phyloP scores from a whole-genome alignment of 148 eudicot species.

The Rhododendron henanense region DNA sequence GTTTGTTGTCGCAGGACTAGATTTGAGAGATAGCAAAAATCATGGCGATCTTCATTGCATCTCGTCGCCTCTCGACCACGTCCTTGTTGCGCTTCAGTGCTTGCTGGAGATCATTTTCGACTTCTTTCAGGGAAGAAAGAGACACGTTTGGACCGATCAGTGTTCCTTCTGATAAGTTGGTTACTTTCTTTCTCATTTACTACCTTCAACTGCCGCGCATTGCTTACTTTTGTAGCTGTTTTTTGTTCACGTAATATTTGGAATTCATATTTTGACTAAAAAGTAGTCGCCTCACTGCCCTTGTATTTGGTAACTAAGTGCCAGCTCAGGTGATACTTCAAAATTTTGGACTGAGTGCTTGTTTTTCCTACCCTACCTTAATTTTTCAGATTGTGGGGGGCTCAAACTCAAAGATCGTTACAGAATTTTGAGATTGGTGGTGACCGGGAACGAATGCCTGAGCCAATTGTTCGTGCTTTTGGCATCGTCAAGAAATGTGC shows the following conservation, averaged over 20 bases:
- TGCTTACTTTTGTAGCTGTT: not conserved
- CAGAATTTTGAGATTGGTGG: constrained; percentile 99
- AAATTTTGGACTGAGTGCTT: not conserved
- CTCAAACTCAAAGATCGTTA: constrained; percentile 94
- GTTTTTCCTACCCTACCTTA: constrained; percentile 2
- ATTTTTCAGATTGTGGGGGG: constrained; percentile 85
- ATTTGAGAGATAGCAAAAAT: not conserved
- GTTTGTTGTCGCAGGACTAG: not conserved
- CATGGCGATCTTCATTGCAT: constrained; percentile 51
- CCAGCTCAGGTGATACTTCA: not conserved
- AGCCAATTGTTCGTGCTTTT: constrained; percentile 84
- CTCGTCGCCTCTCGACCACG: constrained; percentile 38
- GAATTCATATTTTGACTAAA: too few species aligned
- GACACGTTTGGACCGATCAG: constrained; percentile 85
- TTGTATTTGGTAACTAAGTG: not conserved
- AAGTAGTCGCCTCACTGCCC: not conserved
- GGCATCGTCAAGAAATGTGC: constrained; percentile 93
- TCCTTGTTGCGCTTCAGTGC: constrained; percentile 21
- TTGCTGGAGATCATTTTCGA: constrained; percentile 46
- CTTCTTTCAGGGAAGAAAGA: constrained; percentile 67
- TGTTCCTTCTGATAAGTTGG: constrained; percentile 75
- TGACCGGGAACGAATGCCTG: constrained; percentile 97
- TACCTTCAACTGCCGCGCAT: not conserved
- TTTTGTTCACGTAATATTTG: not conserved
- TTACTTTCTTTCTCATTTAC: constrained; percentile 11